Conservation (phyloP, 805 yeast genomes). For the Yarrowia keelungensis region DNA sequence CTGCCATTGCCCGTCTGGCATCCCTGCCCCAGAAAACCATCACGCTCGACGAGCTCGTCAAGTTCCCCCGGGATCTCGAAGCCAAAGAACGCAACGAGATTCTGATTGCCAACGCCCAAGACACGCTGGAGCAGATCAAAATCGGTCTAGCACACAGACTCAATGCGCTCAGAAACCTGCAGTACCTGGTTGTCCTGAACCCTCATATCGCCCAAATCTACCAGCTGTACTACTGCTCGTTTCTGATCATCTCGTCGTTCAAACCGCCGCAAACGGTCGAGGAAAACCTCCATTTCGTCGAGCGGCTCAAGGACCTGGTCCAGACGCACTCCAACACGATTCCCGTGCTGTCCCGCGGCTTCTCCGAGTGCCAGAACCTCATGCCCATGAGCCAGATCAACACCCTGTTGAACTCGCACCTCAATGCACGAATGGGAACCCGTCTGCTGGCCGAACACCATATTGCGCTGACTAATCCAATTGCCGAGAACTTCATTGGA, state of each 20-base stretch:
- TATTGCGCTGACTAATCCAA: slow-evolving; percentile 62
- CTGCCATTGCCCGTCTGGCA: slow-evolving; percentile 22
- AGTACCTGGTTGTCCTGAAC: slow-evolving; percentile 83
- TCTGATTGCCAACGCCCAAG: slow-evolving; percentile 48
- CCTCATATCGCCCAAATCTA: slow-evolving; percentile 85
- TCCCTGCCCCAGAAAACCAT: slow-evolving; percentile 21
- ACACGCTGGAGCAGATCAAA: slow-evolving; percentile 44
- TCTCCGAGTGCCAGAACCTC: slow-evolving; percentile 65
- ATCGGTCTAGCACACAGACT: slow-evolving; percentile 68
- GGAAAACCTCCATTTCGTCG: slow-evolving; percentile 62
- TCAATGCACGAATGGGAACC: slow-evolving; percentile 85
- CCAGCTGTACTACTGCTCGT: slow-evolving; percentile 72
- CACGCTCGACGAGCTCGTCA: slow-evolving; percentile 24
- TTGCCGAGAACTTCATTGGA: slow-evolving; percentile 61
- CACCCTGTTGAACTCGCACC: slow-evolving; percentile 72
- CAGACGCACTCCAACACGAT: slow-evolving; percentile 85
- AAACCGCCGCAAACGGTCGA: slow-evolving; percentile 57
- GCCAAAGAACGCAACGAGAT: slow-evolving; percentile 32
- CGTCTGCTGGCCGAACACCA: slow-evolving; percentile 88
- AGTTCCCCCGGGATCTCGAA: slow-evolving; percentile 36
- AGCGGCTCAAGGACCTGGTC: slow-evolving; percentile 63
- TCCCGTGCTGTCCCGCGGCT: slow-evolving; percentile 81
- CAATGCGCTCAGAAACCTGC: slow-evolving; percentile 71
- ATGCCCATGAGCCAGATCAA: slow-evolving; percentile 59
- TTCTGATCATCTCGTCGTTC: slow-evolving; percentile 58